Conservation (phyloP, 2,329 filamentous ascomycete species). For the Aspergillus quadricinctus region DNA sequence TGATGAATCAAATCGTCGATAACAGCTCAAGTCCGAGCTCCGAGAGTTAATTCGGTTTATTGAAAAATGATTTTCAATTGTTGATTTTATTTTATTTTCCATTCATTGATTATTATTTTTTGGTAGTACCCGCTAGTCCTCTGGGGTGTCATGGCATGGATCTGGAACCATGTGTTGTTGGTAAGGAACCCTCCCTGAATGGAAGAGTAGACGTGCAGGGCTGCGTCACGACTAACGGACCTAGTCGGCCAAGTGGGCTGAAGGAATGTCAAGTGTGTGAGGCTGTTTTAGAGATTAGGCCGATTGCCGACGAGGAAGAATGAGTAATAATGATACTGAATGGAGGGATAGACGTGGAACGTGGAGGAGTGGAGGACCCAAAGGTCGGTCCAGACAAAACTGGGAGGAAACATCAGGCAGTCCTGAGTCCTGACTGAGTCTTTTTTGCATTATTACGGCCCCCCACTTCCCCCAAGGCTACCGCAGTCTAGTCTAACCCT, state of each 20-base stretch:
- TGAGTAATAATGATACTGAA: background rate
- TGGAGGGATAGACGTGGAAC: slow-evolving; percentile 10
- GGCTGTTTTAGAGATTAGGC: slow-evolving; percentile 19
- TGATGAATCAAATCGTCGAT: slow-evolving; percentile 18
- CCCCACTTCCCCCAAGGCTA: background rate
- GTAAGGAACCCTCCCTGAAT: slow-evolving; percentile 21
- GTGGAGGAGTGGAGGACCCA: background rate
- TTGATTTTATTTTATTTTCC: slow-evolving; percentile 1
- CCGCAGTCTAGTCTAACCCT: background rate
- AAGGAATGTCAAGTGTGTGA: slow-evolving; percentile 12
- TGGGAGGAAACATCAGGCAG: slow-evolving; percentile 5
- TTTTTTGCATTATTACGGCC: background rate
- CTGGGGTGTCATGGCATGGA: slow-evolving; percentile 14
- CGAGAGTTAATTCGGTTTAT: background rate
- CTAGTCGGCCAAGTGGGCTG: slow-evolving; percentile 4
- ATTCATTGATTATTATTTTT: slow-evolving; percentile 1
- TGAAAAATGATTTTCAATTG: slow-evolving; percentile 1
- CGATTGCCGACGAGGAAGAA: slow-evolving; percentile 11
- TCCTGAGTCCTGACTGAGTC: slow-evolving; percentile 4
- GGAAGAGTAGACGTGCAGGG: slow-evolving; percentile 16
- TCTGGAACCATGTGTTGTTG: slow-evolving; percentile 20
- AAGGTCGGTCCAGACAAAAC: slow-evolving; percentile 4
- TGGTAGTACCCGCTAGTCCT: slow-evolving; percentile 1
- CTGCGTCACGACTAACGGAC: slow-evolving; percentile 13
- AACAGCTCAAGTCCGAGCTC: slow-evolving; percentile 18